These are phyloP conservation scores for Exserohilum rostratum DNA, from an alignment of 2,329 filamentous ascomycete species.

Conservation along the genomic window DNA sequence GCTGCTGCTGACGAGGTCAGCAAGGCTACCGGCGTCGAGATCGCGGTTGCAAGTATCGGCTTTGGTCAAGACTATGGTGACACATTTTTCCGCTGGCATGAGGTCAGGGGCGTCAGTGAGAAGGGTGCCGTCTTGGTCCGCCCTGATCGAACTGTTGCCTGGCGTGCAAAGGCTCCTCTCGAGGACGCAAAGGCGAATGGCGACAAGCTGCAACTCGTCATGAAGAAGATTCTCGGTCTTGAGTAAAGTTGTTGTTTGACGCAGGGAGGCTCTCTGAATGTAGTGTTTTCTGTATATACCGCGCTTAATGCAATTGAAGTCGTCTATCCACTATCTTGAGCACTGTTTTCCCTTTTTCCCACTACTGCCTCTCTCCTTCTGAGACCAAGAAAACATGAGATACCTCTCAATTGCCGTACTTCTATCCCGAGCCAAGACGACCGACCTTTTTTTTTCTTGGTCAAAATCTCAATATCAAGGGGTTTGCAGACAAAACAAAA, in stretches of 20 bases:
- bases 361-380: too few relatives aligned
- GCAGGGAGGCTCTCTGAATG: background rate
- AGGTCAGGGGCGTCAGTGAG: slow-evolving; percentile 2
- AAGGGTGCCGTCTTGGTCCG: slow-evolving; percentile 1
- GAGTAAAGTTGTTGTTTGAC: background rate
- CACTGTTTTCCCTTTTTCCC: too few relatives aligned
- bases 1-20: background rate
- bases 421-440: too few relatives aligned
- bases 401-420: too few relatives aligned
- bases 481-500: too few relatives aligned
- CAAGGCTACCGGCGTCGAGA: background rate
- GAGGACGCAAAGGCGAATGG: background rate
- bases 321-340: background rate
- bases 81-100: background rate
- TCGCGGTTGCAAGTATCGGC: slow-evolving; percentile 2
- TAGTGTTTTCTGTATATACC: background rate
- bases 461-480: too few relatives aligned
- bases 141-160: slow-evolving; percentile 5
- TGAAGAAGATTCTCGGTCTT: background rate
- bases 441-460: too few relatives aligned
- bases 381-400: too few relatives aligned
- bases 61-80: slow-evolving; percentile 2
- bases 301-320: background rate
- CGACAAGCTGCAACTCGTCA: slow-evolving; percentile 1
- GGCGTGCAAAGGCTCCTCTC: background rate